Evolutionary conservation across 176 grass and related monocot genomes (phyloP).

Genomic region (Alopecurus myosuroides): DNA sequence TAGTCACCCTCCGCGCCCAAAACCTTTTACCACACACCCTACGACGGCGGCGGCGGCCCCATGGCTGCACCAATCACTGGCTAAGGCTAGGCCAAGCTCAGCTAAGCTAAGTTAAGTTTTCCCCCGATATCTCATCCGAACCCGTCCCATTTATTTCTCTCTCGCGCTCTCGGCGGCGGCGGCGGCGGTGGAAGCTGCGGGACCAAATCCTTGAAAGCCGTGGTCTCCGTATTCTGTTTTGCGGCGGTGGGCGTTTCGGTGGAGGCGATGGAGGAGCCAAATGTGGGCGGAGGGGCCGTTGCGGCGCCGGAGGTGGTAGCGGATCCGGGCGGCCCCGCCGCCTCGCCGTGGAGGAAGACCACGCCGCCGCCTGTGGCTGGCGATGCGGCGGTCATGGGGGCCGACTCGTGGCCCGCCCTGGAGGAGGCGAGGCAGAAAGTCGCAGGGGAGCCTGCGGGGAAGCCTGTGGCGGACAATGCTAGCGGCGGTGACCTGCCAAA

Average conservation of each 20-base stretch:
- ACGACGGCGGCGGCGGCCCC: background rate
- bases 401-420: slow-evolving; percentile 62
- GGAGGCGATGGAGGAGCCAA: slow-evolving; percentile 30
- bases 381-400: slow-evolving; percentile 53
- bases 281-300: slow-evolving; percentile 15
- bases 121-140: background rate
- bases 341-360: slow-evolving; percentile 44
- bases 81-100: background rate
- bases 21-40: slow-evolving; percentile 14
- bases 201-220: background rate
- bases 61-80: slow-evolving; percentile 22
- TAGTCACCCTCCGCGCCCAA: slow-evolving; percentile 23
- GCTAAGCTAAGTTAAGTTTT: background rate
- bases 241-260: background rate
- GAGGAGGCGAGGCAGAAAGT: slow-evolving; percentile 48
- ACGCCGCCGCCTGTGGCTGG: slow-evolving; percentile 9
- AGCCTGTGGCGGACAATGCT: slow-evolving; percentile 31
- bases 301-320: slow-evolving; percentile 8
- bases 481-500: background rate
- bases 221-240: background rate
- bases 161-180: background rate
- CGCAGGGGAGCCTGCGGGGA: slow-evolving; percentile 12
- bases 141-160: background rate
- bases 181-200: slow-evolving; percentile 6
- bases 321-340: slow-evolving; percentile 6